These are phyloP conservation scores for Kwoniella europaea DNA, from an alignment of 768 basidiomycete genomes.

Conservation along the genomic window DNA sequence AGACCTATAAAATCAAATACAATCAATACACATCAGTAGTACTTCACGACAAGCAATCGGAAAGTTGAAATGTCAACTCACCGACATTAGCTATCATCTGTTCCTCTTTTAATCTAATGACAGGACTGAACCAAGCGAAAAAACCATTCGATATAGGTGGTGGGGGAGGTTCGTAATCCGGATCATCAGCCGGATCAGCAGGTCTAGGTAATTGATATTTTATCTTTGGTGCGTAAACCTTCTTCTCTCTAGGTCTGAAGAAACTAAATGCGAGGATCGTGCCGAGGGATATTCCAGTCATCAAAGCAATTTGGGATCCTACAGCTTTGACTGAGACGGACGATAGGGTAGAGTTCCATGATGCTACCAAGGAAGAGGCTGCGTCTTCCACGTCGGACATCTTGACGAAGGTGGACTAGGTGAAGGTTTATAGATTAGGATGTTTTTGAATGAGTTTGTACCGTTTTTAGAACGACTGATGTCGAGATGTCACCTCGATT, in stretches of 20 bases:
- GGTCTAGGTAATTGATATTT: slow-evolving; percentile 67
- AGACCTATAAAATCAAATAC: slow-evolving; percentile 65
- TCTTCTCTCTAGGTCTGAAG: slow-evolving; percentile 78
- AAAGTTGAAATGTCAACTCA: slow-evolving; percentile 25
- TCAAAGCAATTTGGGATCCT: slow-evolving; percentile 58
- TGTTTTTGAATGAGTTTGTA: slow-evolving; percentile 1
- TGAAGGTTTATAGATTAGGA: background rate
- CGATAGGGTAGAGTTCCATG: slow-evolving; percentile 47
- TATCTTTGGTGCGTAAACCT: slow-evolving; percentile 83
- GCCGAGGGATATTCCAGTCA: slow-evolving; percentile 57
- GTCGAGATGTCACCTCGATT: background rate
- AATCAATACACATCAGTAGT: too few relatives aligned
- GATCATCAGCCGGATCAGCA: slow-evolving; percentile 40
- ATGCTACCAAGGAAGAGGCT: slow-evolving; percentile 48
- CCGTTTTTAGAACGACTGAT: background rate
- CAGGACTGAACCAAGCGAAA: slow-evolving; percentile 87
- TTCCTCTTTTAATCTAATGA: slow-evolving; percentile 81
- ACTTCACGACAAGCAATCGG: background rate
- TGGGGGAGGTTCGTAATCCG: slow-evolving; percentile 59
- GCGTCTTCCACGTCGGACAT: slow-evolving; percentile 34
- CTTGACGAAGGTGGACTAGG: slow-evolving; percentile 16
- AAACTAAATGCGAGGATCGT: slow-evolving; percentile 69
- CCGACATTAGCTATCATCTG: slow-evolving; percentile 68
- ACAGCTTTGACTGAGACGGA: slow-evolving; percentile 58
- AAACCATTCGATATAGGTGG: slow-evolving; percentile 76